Conservation (phyloP, 192 early-diverging fungal genomes). For the Backusella mclennaniae region DNA sequence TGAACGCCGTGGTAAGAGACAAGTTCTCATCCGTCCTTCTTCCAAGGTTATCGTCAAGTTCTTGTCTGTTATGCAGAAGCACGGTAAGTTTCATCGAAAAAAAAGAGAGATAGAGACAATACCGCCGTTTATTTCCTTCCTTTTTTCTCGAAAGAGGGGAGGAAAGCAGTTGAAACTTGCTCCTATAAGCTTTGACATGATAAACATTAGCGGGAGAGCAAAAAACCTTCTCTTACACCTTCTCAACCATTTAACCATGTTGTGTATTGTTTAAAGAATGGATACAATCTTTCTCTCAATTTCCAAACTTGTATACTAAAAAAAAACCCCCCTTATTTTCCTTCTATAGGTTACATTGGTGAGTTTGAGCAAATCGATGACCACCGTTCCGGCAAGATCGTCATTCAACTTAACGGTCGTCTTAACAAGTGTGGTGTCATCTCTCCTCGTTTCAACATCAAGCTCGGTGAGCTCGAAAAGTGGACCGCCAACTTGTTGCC, state of each 20-base stretch:
- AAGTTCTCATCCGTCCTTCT: constrained; percentile 93
- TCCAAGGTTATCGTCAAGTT: constrained; percentile 99
- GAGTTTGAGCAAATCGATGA: constrained; percentile 99
- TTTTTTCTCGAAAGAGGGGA: neutral
- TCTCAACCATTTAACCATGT: neutral
- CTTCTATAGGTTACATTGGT: constrained; percentile 86
- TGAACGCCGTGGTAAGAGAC: constrained; percentile 97
- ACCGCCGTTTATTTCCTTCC: neutral
- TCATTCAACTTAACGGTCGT: constrained; percentile 97
- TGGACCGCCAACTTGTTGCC: constrained; percentile 97
- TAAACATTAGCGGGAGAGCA: neutral
- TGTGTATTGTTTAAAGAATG: constrained; percentile 4
- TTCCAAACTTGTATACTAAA: neutral
- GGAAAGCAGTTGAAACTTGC: neutral
- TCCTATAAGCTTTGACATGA: neutral
- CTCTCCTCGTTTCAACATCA: constrained; percentile 97
- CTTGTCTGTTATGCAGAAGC: constrained; percentile 98
- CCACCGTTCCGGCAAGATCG: constrained; percentile 96
- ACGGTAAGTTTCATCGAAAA: constrained; percentile 59
- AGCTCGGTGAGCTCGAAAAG: constrained; percentile 92
- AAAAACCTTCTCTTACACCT: neutral
- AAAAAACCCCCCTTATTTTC: neutral
- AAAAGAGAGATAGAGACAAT: neutral
- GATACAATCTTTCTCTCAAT: neutral
- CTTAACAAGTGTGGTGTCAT: constrained; percentile 99